Evolutionary conservation across 805 yeast species (phyloP), one percentile per base, ranked within the genome.

Genomic region (Starmerella geochares): DNA sequence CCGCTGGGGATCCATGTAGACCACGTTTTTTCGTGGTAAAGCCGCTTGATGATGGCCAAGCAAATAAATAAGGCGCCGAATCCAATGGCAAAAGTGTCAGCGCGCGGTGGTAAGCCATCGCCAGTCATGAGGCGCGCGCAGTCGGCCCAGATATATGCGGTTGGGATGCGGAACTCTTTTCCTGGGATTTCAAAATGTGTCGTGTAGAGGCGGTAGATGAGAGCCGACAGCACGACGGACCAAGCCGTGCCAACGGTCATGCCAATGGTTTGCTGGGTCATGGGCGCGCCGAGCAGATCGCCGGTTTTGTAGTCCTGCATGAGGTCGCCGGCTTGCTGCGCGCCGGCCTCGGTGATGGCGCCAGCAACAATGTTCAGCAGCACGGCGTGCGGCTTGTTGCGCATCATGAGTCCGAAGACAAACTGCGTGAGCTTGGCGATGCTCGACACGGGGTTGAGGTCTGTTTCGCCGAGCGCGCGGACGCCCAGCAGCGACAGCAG

Each of bases 231-330:
- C 5, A 87, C 59, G 5, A 86, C 79, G 1, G 96, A 86, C 79
- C 86, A 92, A 0, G 78, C 56, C 0, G 96, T 84, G 0, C 98
- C 98, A 36, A 87, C 75, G 13, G 87, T 57, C 66, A 92, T 97
- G 0, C 96, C 97, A 19, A 79, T 62, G 59, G 92, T 88, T 66
- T 92, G 98, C 3, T 94, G 94, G 54, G 74, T 76, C 16, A 96
- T 96, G 0, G 95, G 83, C 0, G 97, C 96, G 14, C 94, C 95
- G 2, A 90, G 61, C 47, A 90, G 66, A 65, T 85, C 90, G 0
- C 97, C 97, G 0, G 98, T 88, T 64, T 92, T 92, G 58, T 90
- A 71, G 67, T 92, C 97, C 69, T 90, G 98, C 95, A 92, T 85
- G 62, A 90, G 71, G 67, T 90, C 98, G 27, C 98, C 97, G 2